Conservation (phyloP, 2,329 filamentous ascomycete genomes). For the Polytolypa hystricis region DNA sequence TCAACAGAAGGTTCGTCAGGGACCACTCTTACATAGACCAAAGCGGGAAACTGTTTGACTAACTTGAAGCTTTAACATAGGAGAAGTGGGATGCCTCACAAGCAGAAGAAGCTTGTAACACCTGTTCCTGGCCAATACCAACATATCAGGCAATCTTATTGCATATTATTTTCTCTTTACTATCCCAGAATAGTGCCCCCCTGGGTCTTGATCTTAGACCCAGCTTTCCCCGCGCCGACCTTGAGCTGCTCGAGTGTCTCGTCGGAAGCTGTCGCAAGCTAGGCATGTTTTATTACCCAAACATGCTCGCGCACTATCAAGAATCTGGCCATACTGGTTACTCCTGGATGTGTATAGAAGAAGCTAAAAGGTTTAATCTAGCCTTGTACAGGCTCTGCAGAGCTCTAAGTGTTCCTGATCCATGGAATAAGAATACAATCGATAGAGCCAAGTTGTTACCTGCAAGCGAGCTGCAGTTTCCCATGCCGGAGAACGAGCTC, state of each 20-base stretch:
- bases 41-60: background rate
- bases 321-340: conserved; percentile 10
- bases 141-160: conserved; percentile 24
- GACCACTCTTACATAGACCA: background rate
- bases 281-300: conserved; percentile 21
- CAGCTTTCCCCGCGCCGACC: background rate
- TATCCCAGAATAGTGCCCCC: conserved; percentile 1
- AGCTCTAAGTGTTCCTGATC: background rate
- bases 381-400: conserved; percentile 17
- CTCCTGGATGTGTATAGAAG: conserved; percentile 19
- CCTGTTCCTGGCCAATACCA: conserved; percentile 19
- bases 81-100: conserved; percentile 3
- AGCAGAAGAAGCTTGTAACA: conserved; percentile 3
- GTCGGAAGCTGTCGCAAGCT: conserved; percentile 18
- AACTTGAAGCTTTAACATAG: background rate
- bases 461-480: background rate
- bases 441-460: background rate
- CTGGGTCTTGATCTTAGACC: conserved; percentile 1
- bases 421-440: background rate
- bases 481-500: background rate
- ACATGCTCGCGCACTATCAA: conserved; percentile 15
- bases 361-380: conserved; percentile 20
- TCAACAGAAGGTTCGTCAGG: conserved; percentile 16
- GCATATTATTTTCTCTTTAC: conserved; percentile 19
- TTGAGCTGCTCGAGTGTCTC: conserved; percentile 15